phyloP scores from a whole-genome alignment of 2,329 filamentous ascomycete genomes.

The Coniochaeta sp. region DNA sequence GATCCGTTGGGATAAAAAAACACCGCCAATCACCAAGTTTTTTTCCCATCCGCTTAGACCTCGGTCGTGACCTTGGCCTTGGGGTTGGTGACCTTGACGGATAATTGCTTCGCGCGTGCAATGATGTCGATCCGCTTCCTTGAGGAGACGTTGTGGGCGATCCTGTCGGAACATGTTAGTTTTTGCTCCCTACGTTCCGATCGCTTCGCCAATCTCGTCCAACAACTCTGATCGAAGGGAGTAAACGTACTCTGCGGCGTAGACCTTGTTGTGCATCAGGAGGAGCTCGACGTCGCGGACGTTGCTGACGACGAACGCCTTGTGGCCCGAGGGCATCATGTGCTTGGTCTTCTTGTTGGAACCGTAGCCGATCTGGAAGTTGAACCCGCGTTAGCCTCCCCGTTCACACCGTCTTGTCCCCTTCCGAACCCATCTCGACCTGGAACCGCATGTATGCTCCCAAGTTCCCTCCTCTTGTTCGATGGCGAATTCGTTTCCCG shows the following conservation, averaged over 20 bases:
- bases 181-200: not conserved
- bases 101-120: constrained; percentile 92
- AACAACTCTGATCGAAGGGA: too few relatives aligned
- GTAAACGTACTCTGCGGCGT: constrained; percentile 85
- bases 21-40: not conserved
- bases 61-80: constrained; percentile 99
- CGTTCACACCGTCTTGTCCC: not conserved
- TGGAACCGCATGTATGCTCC: not conserved
- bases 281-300: constrained; percentile 91
- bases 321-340: constrained; percentile 99
- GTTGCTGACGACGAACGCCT: constrained; percentile 99
- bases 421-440: not conserved
- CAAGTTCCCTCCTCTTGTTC: not conserved
- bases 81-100: constrained; percentile 99
- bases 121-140: constrained; percentile 99
- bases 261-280: constrained; percentile 99
- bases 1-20: constrained; percentile 3
- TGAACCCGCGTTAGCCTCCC: constrained; percentile 2
- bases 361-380: constrained; percentile 86
- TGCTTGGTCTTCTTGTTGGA: constrained; percentile 99
- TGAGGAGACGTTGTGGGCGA: constrained; percentile 95
- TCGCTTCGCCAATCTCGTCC: not conserved
- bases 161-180: constrained; percentile 52
- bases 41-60: constrained; percentile 46
- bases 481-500: not conserved